Evolutionary conservation across 208 protist species (phyloP).

Genomic region (Zelonia costaricensis): DNA sequence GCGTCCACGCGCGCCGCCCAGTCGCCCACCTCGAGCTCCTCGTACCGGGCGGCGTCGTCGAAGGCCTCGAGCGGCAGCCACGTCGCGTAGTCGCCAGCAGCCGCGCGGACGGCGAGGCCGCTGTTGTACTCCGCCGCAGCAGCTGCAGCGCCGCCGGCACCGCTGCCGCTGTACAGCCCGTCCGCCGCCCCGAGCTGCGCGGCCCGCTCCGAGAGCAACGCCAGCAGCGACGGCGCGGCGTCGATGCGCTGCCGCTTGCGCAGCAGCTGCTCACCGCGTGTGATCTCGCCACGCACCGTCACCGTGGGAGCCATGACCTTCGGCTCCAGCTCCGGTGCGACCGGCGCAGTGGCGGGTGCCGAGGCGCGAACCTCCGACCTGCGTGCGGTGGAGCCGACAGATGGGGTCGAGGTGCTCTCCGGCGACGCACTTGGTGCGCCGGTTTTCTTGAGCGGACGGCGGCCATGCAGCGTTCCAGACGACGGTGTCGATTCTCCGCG

Average conservation of each 20-base stretch:
- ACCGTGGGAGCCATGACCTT: conserved; percentile 91
- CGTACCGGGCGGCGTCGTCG: conserved; percentile 87
- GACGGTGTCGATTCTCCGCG: neutral
- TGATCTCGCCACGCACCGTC: conserved; percentile 73
- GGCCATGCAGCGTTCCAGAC: neutral
- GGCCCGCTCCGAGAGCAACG: conserved; percentile 70
- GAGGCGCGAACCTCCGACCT: neutral
- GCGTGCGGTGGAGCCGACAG: neutral
- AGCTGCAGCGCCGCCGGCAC: conserved; percentile 23
- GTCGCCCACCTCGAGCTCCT: conserved; percentile 73
- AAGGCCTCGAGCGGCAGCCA: conserved; percentile 93
- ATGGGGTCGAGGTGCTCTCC: no score
- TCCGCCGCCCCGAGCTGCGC: conserved; percentile 22
- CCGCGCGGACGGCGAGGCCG: neutral
- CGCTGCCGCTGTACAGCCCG: neutral
- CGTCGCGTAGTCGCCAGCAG: conserved; percentile 45
- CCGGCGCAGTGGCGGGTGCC: neutral
- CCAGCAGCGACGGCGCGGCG: conserved; percentile 39
- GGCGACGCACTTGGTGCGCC: neutral
- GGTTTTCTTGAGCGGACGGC: neutral
- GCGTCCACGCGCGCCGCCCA: conserved; percentile 47
- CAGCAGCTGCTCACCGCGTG: conserved; percentile 80
- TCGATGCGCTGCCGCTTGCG: conserved; percentile 79
- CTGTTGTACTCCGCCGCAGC: neutral
- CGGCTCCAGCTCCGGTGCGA: conserved; percentile 50